Base-by-base conservation (phyloP, 495 filamentous ascomycete species). In the Aspergillus sclerotiicarbonarius region DNA sequence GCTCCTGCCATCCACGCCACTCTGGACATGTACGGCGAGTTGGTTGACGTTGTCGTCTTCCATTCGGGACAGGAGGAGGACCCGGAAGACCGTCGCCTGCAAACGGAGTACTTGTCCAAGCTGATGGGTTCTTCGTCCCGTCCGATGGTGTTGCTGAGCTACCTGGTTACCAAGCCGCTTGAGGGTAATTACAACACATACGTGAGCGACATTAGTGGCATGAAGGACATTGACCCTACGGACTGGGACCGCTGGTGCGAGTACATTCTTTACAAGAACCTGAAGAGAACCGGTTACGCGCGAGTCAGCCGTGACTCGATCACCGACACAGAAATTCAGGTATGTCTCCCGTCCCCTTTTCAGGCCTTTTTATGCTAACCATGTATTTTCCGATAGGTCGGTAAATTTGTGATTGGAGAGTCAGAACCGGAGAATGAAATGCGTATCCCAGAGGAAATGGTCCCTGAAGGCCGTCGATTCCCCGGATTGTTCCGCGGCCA, bases 211-310 rank as follows among this genome's bases (percentile, higher is more conserved):
- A 67, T 77, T 47, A 93, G 88, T 56, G 88, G 90, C 19, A 99
- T 99, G 95, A 86, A 88, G 62, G 95, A 99, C 66, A 94, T 99
- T 52, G 95, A 99, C 63, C 82, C 86, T 8, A 87, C 79, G 13
- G 95, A 99, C 67, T 96, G 91, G 91, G 94, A 98, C 73, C 77
- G 95, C 56, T 99, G 95, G 95, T 99, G 95, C 76, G 94, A 99
- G 78, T 99, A 99, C 67, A 94, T 99, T 61, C 78, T 99, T 51
- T 99, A 89, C 78, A 96, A 97, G 77, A 87, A 87, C 10, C 71
- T 99, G 51, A 88, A 86, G 70, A 80, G 92, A 60, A 87, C 87
- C 3, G 95, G 91, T 8, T 98, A 98, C 69, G 94, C 94, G 13
- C 81, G 94, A 61, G 86, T 98, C 35, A 93, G 88, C 58, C 76